Conservation (phyloP, 208 protist genomes). For the Acanthamoeba culbertsoni region DNA sequence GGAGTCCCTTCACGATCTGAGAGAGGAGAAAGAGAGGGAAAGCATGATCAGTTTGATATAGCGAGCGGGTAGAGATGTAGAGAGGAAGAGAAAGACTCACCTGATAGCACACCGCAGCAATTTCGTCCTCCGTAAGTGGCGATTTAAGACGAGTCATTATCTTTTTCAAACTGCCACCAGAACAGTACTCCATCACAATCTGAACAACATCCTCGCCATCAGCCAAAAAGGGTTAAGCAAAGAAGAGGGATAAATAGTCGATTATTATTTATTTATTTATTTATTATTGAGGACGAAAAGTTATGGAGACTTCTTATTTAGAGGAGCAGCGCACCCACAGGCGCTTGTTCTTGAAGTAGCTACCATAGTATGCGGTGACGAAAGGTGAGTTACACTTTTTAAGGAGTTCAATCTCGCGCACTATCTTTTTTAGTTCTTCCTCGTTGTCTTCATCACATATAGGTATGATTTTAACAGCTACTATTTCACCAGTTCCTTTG, state of each 20-base stretch:
- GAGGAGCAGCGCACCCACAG: neutral
- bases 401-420: constrained; percentile 22
- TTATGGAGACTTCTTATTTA: too few relatives aligned
- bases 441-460: constrained; percentile 23
- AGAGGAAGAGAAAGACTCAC: neutral
- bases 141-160: constrained; percentile 39
- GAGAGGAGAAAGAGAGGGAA: neutral
- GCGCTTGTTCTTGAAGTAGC: constrained; percentile 27
- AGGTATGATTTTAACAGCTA: neutral
- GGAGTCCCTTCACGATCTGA: constrained; percentile 37
- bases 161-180: constrained; percentile 18
- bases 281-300: neutral
- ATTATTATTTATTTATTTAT: too few relatives aligned
- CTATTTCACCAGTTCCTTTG: constrained; percentile 1
- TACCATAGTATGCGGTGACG: constrained; percentile 19
- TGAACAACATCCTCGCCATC: neutral
- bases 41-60: neutral
- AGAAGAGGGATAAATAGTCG: too few relatives aligned
- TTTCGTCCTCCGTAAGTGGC: constrained; percentile 1
- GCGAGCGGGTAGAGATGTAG: neutral
- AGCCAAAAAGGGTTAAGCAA: neutral
- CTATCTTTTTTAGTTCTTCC: neutral
- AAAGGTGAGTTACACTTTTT: neutral
- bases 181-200: constrained; percentile 55
- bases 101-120: constrained; percentile 44